Evolutionary conservation across 257 asterid species (phyloP).

Genomic region (Cordia subcordata): DNA sequence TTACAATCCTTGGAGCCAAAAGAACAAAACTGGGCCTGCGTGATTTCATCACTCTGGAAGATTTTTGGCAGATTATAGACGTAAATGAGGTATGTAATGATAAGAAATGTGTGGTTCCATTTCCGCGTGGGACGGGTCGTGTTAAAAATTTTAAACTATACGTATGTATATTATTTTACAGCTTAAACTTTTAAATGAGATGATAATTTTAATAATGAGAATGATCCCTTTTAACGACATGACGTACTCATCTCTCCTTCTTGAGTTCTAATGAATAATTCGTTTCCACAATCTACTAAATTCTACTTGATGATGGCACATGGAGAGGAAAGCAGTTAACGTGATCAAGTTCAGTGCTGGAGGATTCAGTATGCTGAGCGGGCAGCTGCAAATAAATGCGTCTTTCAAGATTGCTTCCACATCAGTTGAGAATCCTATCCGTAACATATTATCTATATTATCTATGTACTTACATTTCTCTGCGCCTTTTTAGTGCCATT

Average conservation of each 20-base stretch:
- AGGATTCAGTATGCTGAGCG: constrained; percentile 70
- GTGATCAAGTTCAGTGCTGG: constrained; percentile 74
- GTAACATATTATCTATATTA: too few relatives aligned
- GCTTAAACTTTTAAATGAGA: too few relatives aligned
- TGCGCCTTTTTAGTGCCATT: too few relatives aligned
- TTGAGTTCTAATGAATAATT: too few relatives aligned
- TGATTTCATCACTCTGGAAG: constrained; percentile 74
- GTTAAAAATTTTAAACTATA: too few relatives aligned
- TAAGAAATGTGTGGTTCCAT: too few relatives aligned
- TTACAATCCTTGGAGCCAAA: constrained; percentile 74
- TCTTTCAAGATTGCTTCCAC: constrained; percentile 66
- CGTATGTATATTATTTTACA: too few relatives aligned
- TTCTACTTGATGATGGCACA: constrained; percentile 29
- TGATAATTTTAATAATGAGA: too few relatives aligned
- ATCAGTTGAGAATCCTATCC: constrained; percentile 42
- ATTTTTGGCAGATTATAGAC: constrained; percentile 58
- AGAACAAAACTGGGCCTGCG: constrained; percentile 88
- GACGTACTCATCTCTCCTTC: too few relatives aligned
- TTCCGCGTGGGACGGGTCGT: too few relatives aligned
- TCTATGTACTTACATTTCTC: neutral
- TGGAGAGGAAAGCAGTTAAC: constrained; percentile 93
- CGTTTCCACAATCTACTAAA: constrained; percentile 1
- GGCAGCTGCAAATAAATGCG: constrained; percentile 70
- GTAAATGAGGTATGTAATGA: constrained; percentile 56
- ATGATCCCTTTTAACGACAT: too few relatives aligned